Conservation (phyloP, 352 stramenopile genomes). For the Bremia lactucae region DNA sequence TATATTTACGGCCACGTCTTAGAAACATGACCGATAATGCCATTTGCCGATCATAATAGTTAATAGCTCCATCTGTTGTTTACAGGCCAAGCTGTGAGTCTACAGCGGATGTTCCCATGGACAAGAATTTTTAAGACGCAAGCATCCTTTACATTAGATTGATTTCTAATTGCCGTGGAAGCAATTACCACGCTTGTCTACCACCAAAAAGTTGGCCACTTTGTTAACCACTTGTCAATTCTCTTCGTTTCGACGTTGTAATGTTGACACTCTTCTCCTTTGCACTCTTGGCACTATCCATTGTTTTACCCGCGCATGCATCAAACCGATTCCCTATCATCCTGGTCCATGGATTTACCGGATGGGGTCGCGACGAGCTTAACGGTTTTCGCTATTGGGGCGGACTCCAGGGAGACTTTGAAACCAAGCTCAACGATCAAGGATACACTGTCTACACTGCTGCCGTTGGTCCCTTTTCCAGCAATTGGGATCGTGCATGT, state of each 20-base stretch:
- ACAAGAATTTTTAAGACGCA: no score
- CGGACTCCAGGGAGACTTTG: constrained; percentile 32
- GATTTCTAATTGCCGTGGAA: no score
- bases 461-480: constrained; percentile 40
- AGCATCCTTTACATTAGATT: no score
- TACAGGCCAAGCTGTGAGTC: no score
- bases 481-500: constrained; percentile 54
- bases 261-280: constrained; percentile 13
- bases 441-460: constrained; percentile 44
- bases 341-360: constrained; percentile 43
- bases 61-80: no score
- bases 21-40: no score
- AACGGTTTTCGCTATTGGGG: constrained; percentile 45
- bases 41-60: no score
- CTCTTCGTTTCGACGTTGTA: constrained; percentile 1
- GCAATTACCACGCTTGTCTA: no score
- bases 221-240: constrained; percentile 22
- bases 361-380: constrained; percentile 35
- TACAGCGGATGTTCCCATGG: no score
- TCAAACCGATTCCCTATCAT: constrained; percentile 43
- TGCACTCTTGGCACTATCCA: constrained; percentile 3
- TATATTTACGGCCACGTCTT: no score
- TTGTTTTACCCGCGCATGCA: constrained; percentile 9
- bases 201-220: no score
- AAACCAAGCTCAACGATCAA: constrained; percentile 24